Evolutionary conservation across 2,329 filamentous ascomycete genomes (phyloP).

Genomic region (Teratosphaeriaceae sp.): DNA sequence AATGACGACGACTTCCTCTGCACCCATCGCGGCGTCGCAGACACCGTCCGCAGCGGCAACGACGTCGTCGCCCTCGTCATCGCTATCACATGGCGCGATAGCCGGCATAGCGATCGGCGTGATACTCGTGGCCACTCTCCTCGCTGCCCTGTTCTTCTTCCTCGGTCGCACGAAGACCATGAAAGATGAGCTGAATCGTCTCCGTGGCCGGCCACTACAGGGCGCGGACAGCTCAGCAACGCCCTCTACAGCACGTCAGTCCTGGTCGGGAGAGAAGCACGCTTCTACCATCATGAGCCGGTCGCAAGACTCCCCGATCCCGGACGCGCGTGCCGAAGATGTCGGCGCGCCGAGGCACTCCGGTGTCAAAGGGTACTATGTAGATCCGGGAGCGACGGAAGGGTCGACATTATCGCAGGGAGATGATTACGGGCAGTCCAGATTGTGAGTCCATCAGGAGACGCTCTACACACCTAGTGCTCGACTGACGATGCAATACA

Average conservation of each 20-base stretch:
- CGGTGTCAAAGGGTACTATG: too few species aligned
- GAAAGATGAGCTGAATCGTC: slow-evolving; percentile 11
- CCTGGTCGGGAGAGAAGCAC: neutral
- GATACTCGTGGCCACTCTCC: slow-evolving; percentile 52
- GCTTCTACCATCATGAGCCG: neutral
- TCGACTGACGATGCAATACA: too few species aligned
- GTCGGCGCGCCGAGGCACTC: too few species aligned
- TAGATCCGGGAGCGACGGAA: too few species aligned
- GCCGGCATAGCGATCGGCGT: slow-evolving; percentile 56
- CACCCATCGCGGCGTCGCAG: slow-evolving; percentile 10
- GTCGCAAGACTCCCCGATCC: too few species aligned
- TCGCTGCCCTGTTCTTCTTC: slow-evolving; percentile 58
- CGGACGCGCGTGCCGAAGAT: too few species aligned
- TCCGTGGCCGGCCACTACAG: neutral
- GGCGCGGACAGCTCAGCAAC: neutral
- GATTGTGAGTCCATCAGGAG: too few species aligned
- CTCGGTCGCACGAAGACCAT: slow-evolving; percentile 44
- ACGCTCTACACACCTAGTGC: too few species aligned
- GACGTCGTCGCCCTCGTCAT: slow-evolving; percentile 8
- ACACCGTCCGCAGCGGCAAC: slow-evolving; percentile 8
- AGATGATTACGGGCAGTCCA: too few species aligned
- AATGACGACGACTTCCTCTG: slow-evolving; percentile 12
- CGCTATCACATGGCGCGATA: slow-evolving; percentile 35
- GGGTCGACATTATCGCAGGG: too few species aligned
- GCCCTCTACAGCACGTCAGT: neutral